Percentiles rank a stretch among this genome's conserved stretches.
Conservation (phyloP, 345 rosid species). For the Euphorbia tirucalli region DNA sequence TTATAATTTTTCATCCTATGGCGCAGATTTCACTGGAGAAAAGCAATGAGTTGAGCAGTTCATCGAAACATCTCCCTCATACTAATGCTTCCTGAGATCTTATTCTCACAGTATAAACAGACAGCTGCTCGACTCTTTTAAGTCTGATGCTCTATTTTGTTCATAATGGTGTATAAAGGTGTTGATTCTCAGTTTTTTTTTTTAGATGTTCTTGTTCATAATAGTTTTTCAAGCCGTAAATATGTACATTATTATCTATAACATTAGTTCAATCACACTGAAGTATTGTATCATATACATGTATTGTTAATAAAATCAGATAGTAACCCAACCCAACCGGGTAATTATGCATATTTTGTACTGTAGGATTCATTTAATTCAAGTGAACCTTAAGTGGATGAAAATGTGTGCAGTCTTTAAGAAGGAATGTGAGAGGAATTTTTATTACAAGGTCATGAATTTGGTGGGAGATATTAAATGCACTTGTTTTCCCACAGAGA, state of each 20-base stretch:
- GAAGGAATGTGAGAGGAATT: too few species aligned
- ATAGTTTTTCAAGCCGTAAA: slow-evolving; percentile 8
- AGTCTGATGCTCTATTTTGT: background rate
- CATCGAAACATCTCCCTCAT: background rate
- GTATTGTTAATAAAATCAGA: too few species aligned
- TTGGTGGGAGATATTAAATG: background rate
- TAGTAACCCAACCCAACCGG: too few species aligned
- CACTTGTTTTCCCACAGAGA: too few species aligned
- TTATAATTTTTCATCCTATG: background rate
- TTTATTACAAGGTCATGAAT: background rate
- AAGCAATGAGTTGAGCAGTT: slow-evolving; percentile 14
- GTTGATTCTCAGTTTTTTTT: background rate
- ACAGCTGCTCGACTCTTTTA: background rate
- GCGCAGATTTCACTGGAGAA: slow-evolving; percentile 41
- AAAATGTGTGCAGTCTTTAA: too few species aligned
- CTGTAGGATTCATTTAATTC: too few species aligned
- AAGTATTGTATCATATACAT: too few species aligned
- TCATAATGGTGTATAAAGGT: slow-evolving; percentile 5
- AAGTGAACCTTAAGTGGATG: too few species aligned
- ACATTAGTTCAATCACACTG: background rate
- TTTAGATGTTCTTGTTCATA: slow-evolving; percentile 7
- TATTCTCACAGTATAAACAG: background rate
- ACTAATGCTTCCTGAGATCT: too few species aligned
- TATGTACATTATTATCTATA: slow-evolving; percentile 20
- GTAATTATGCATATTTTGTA: too few species aligned